Conservation (phyloP, 2,329 filamentous ascomycete genomes). For the Botrytis hyacinthi region DNA sequence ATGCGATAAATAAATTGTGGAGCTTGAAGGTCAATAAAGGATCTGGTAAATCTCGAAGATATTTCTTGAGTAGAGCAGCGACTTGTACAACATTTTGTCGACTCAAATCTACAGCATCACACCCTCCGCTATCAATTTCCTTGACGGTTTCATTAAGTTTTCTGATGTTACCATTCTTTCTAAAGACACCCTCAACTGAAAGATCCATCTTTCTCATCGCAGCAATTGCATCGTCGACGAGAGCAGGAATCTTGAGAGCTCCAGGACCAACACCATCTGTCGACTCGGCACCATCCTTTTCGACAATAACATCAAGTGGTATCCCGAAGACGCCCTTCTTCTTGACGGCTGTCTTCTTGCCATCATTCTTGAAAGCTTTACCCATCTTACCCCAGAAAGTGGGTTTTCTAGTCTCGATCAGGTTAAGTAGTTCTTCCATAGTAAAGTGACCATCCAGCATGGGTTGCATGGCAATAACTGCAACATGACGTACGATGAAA, state of each 20-base stretch:
- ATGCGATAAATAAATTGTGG: slow-evolving; percentile 84
- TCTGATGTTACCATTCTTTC: slow-evolving; percentile 98
- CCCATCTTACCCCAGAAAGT: slow-evolving; percentile 99
- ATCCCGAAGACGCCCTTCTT: slow-evolving; percentile 96
- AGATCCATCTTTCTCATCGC: slow-evolving; percentile 99
- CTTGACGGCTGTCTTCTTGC: slow-evolving; percentile 66
- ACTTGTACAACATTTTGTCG: slow-evolving; percentile 91
- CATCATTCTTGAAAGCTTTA: slow-evolving; percentile 90
- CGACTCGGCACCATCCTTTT: slow-evolving; percentile 94
- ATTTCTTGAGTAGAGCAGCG: slow-evolving; percentile 91
- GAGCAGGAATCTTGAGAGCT: slow-evolving; percentile 82
- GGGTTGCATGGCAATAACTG: slow-evolving; percentile 91
- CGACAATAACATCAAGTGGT: slow-evolving; percentile 81
- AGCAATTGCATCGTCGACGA: slow-evolving; percentile 90
- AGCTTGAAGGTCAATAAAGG: slow-evolving; percentile 94
- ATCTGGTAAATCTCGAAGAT: slow-evolving; percentile 89
- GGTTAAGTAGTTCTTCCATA: slow-evolving; percentile 85
- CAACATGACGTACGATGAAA: slow-evolving; percentile 93
- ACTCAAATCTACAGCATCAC: slow-evolving; percentile 80
- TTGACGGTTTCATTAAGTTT: slow-evolving; percentile 84
- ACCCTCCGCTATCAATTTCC: slow-evolving; percentile 80
- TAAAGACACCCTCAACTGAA: slow-evolving; percentile 96
- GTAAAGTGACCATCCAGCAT: slow-evolving; percentile 86
- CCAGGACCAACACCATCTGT: slow-evolving; percentile 94
- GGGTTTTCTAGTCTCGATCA: slow-evolving; percentile 90